phyloP scores from a whole-genome alignment of 129 eudicot genomes.

The Erigeron canadensis region DNA sequence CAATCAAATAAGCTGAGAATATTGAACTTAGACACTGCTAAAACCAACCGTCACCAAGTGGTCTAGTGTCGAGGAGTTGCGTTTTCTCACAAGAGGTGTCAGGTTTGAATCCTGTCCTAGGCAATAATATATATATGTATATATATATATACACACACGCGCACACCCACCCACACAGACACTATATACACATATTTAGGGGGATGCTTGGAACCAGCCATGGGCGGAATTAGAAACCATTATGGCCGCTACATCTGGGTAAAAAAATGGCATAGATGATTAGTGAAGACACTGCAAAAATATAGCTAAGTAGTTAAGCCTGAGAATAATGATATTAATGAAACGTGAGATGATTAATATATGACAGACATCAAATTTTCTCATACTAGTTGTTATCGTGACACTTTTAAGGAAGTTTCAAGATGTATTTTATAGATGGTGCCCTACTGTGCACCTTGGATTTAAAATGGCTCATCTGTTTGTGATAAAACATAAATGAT shows the following conservation, averaged over 20 bases:
- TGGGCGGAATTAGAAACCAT: too few relatives aligned
- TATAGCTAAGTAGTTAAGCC: background rate
- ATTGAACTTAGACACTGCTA: background rate
- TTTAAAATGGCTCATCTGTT: background rate
- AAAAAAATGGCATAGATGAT: too few relatives aligned
- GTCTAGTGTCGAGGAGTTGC: too few relatives aligned
- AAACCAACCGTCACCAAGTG: too few relatives aligned
- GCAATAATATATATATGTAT: too few relatives aligned
- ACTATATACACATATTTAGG: too few relatives aligned
- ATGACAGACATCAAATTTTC: background rate
- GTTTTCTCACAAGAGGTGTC: too few relatives aligned
- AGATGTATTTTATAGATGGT: conserved; percentile 8
- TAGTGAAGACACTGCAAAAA: background rate
- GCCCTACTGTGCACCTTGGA: background rate
- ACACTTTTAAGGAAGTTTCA: background rate
- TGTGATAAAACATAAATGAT: background rate
- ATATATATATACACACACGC: too few relatives aligned
- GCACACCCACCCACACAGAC: too few relatives aligned
- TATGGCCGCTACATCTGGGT: too few relatives aligned
- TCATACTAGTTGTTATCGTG: background rate
- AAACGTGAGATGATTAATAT: conserved; percentile 2
- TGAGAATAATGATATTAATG: background rate
- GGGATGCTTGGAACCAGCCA: too few relatives aligned
- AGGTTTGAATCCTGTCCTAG: too few relatives aligned
- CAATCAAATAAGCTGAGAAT: conserved; percentile 6